Conservation (phyloP, 768 basidiomycete species). For the Xerocomus potaroensis region DNA sequence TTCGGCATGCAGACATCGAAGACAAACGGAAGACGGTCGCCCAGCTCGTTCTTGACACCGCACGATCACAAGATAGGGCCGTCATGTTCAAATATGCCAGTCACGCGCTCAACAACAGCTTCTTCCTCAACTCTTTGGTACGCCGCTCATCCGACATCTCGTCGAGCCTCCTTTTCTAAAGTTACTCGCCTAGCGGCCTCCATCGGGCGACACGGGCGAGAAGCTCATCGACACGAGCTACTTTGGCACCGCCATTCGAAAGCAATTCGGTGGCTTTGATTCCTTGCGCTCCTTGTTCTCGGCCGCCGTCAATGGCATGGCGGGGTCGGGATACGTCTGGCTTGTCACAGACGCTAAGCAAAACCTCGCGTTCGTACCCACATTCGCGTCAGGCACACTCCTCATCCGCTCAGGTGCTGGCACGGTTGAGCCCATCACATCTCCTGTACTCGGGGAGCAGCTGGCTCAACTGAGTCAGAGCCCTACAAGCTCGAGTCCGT, state of each 20-base stretch:
- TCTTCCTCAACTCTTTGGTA: slow-evolving; percentile 87
- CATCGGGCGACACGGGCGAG: slow-evolving; percentile 24
- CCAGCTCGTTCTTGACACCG: slow-evolving; percentile 69
- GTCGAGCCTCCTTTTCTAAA: not conserved
- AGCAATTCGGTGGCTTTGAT: slow-evolving; percentile 58
- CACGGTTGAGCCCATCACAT: slow-evolving; percentile 22
- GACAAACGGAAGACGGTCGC: slow-evolving; percentile 55
- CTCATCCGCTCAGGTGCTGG: slow-evolving; percentile 62
- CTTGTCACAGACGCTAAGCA: slow-evolving; percentile 67
- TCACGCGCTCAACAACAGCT: slow-evolving; percentile 90
- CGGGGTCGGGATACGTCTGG: slow-evolving; percentile 82
- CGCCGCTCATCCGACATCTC: slow-evolving; percentile 27
- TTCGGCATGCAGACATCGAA: slow-evolving; percentile 42
- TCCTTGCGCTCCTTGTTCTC: slow-evolving; percentile 73
- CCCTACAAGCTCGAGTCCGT: slow-evolving; percentile 12
- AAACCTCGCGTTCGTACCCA: slow-evolving; percentile 71
- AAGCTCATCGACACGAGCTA: slow-evolving; percentile 10
- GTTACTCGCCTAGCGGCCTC: slow-evolving; percentile 29
- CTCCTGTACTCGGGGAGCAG: slow-evolving; percentile 30
- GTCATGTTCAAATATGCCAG: slow-evolving; percentile 89
- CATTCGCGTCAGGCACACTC: slow-evolving; percentile 85
- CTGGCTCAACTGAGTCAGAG: not conserved
- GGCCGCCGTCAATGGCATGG: slow-evolving; percentile 74
- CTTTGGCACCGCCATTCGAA: slow-evolving; percentile 20
- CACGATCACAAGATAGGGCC: slow-evolving; percentile 51